Evolutionary conservation across 345 rosid genomes (phyloP).

Genomic region (Brassica nigra): DNA sequence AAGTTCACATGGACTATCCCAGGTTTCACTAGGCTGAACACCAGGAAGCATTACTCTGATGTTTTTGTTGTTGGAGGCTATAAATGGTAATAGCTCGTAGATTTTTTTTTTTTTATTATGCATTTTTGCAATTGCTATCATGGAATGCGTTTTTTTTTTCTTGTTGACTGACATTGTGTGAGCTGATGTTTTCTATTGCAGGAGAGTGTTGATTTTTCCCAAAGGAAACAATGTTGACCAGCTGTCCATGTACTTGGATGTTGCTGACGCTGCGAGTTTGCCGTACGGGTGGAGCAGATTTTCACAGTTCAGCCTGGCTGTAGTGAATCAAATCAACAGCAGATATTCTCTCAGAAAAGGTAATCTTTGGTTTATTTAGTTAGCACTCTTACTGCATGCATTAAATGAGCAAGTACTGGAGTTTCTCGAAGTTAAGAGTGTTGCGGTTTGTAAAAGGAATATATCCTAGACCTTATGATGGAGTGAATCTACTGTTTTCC

Average conservation of each 20-base stretch:
- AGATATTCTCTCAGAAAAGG: conserved; percentile 82
- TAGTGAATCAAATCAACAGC: conserved; percentile 71
- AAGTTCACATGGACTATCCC: conserved; percentile 85
- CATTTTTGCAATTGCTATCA: not conserved
- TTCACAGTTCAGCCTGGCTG: conserved; percentile 84
- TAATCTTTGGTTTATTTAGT: conserved; percentile 28
- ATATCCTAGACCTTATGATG: conserved; percentile 1
- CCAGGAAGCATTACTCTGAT: conserved; percentile 86
- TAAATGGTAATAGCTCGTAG: conserved; percentile 60
- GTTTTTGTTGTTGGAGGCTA: conserved; percentile 71
- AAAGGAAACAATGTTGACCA: conserved; percentile 97
- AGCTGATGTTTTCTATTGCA: conserved; percentile 37
- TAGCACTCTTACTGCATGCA: conserved; percentile 10
- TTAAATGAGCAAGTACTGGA: not conserved
- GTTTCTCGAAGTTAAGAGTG: not conserved
- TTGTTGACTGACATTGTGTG: conserved; percentile 4
- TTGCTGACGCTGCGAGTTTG: conserved; percentile 72
- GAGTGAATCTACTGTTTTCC: conserved; percentile 3
- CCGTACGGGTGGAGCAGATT: conserved; percentile 97
- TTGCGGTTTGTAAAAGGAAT: conserved; percentile 9
- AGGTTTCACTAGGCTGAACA: conserved; percentile 68
- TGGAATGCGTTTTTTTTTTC: not conserved
- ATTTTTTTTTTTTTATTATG: no score
- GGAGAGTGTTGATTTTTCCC: conserved; percentile 88
- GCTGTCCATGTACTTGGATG: conserved; percentile 96